phyloP scores from a whole-genome alignment of 805 yeast species.

The Gaillardinia entomophila region DNA sequence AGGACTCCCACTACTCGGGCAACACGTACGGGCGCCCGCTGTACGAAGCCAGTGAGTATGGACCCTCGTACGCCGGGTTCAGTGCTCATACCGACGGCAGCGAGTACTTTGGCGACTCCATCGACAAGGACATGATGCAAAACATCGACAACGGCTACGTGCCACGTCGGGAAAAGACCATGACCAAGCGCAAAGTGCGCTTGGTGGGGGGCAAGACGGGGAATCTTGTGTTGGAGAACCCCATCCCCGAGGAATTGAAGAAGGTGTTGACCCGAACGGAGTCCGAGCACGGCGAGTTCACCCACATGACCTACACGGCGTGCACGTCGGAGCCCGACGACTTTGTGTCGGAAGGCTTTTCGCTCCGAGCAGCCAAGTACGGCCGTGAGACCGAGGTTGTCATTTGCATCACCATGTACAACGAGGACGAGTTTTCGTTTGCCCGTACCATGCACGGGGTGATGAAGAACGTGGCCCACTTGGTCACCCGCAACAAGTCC shows the following conservation, averaged over 20 bases:
- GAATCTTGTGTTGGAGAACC: conserved; percentile 85
- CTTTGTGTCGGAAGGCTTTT: conserved; percentile 73
- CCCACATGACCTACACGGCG: conserved; percentile 96
- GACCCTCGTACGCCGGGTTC: conserved; percentile 19
- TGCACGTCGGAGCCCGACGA: conserved; percentile 92
- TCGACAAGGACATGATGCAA: conserved; percentile 44
- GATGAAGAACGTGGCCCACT: conserved; percentile 84
- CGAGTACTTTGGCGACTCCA: conserved; percentile 40
- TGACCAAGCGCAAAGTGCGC: conserved; percentile 66
- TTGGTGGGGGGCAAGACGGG: conserved; percentile 61
- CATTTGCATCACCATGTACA: conserved; percentile 94
- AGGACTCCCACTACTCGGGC: conserved; percentile 30
- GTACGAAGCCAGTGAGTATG: conserved; percentile 23
- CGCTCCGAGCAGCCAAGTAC: conserved; percentile 76
- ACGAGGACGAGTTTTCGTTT: conserved; percentile 84
- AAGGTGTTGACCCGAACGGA: conserved; percentile 83
- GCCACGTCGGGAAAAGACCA: conserved; percentile 66
- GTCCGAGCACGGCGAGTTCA: conserved; percentile 75
- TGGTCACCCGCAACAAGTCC: conserved; percentile 75
- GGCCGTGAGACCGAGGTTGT: conserved; percentile 90
- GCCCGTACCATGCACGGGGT: conserved; percentile 94
- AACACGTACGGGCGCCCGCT: conserved; percentile 5
- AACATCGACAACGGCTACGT: conserved; percentile 32
- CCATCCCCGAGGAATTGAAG: conserved; percentile 84
- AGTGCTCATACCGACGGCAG: conserved; percentile 13